Conservation (phyloP, 129 eudicot genomes). For the Helianthus annuus region HanXRQr2.0-SUNRISE NC_035442.2:160747169-160747668, state of each 20-base stretch:
- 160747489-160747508: too few relatives aligned
- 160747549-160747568: too few relatives aligned
- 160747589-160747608: too few relatives aligned
- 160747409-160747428: conserved; percentile 65
- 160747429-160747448: conserved; percentile 14
- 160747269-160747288: conserved; percentile 1
- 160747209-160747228: conserved; percentile 1
- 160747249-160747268: neutral
- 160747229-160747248: conserved; percentile 10
- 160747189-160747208: neutral
- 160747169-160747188: neutral
- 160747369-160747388: conserved; percentile 81
- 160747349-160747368: conserved; percentile 71
- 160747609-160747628: too few relatives aligned
- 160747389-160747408: conserved; percentile 90
- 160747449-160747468: neutral
- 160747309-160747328: conserved; percentile 82
- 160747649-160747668: too few relatives aligned
- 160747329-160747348: conserved; percentile 83
- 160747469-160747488: too few relatives aligned
- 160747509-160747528: too few relatives aligned
- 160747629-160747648: too few relatives aligned
- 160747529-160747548: too few relatives aligned
- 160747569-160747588: too few relatives aligned
- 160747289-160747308: conserved; percentile 69